Evolutionary conservation across 129 eudicot genomes (phyloP).

Genomic region (Kitagawia praeruptora): DNA sequence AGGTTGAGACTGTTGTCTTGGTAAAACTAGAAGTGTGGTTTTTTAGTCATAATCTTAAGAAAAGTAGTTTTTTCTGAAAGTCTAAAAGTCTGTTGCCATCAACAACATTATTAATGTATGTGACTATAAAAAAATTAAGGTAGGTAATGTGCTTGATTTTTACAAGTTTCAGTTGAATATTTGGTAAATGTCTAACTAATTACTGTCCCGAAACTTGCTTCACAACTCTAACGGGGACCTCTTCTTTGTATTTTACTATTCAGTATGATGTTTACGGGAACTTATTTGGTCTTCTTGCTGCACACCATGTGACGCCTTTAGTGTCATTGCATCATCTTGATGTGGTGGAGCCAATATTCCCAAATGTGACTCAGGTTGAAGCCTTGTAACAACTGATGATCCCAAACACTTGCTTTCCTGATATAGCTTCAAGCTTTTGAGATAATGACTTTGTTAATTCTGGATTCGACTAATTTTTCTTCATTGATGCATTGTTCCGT

Average conservation of each 20-base stretch:
- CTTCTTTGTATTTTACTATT: constrained; percentile 14
- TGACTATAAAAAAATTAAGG: neutral
- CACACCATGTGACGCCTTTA: constrained; percentile 86
- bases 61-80: neutral
- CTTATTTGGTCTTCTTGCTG: constrained; percentile 82
- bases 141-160: neutral
- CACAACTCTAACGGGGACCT: neutral
- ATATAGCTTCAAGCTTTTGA: too few relatives aligned
- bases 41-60: neutral
- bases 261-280: constrained; percentile 97
- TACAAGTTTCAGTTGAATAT: neutral
- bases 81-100: neutral
- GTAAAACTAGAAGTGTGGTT: neutral
- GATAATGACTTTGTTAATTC: too few relatives aligned
- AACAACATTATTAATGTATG: neutral
- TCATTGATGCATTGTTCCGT: too few relatives aligned
- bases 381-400: constrained; percentile 51
- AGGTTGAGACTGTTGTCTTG: neutral
- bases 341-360: constrained; percentile 92
- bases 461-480: too few relatives aligned
- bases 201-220: neutral
- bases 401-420: too few relatives aligned
- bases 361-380: constrained; percentile 70
- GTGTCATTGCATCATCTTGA: constrained; percentile 88
- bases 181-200: neutral